phyloP scores from a whole-genome alignment of 495 filamentous ascomycete species.

The Penicillium coprophilum region DNA sequence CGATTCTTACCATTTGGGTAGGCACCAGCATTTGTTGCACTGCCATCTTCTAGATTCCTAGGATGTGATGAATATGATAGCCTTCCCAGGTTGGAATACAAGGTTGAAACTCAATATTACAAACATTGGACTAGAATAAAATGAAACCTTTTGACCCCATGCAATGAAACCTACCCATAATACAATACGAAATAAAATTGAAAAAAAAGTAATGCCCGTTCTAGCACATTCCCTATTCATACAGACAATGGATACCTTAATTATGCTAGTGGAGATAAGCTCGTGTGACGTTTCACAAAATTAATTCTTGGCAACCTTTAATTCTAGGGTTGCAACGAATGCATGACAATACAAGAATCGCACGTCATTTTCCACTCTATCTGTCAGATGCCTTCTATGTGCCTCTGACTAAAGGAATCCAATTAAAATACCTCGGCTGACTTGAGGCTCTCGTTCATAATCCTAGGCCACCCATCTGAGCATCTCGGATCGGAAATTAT shows the following conservation, averaged over 20 bases:
- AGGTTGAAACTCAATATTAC: background rate
- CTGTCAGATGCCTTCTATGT: background rate
- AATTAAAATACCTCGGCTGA: background rate
- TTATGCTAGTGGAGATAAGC: conserved; percentile 50
- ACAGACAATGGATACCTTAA: conserved; percentile 29
- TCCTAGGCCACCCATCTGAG: background rate
- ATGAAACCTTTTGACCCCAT: conserved; percentile 1
- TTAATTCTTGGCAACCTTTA: conserved; percentile 32
- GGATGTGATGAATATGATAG: background rate
- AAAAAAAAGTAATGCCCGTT: background rate
- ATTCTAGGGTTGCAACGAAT: conserved; percentile 25
- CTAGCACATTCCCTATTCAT: conserved; percentile 21
- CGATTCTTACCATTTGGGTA: background rate
- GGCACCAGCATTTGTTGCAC: conserved; percentile 12
- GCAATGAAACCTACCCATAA: background rate
- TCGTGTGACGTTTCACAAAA: conserved; percentile 47
- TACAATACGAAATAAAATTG: background rate
- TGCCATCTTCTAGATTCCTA: background rate
- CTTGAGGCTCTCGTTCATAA: background rate
- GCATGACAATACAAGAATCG: conserved; percentile 27
- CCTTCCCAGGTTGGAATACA: too few species aligned
- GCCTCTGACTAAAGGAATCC: background rate
- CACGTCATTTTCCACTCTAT: background rate
- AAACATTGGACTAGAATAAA: background rate
- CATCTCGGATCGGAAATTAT: conserved; percentile 19